Evolutionary conservation across 768 basidiomycete genomes (phyloP).

Genomic region (Tricholoma matsutake): DNA sequence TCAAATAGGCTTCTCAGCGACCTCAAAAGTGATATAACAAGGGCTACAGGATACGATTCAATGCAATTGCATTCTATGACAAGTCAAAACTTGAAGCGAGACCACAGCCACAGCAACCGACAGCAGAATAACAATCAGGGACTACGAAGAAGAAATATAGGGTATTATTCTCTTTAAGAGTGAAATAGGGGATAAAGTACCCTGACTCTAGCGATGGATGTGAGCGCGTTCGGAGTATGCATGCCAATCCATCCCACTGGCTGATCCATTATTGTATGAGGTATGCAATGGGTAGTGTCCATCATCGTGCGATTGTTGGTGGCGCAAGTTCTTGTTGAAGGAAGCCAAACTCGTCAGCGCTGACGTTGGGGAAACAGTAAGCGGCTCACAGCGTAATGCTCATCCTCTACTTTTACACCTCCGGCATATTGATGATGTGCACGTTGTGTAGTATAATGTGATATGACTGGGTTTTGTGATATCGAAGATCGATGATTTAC

Average conservation of each 20-base stretch:
- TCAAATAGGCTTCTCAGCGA: constrained; percentile 22
- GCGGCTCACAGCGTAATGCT: constrained; percentile 50
- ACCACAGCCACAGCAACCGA: neutral
- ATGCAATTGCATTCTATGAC: neutral
- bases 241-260: constrained; percentile 60
- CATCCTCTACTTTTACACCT: constrained; percentile 68
- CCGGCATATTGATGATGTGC: constrained; percentile 38
- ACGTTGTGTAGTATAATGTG: constrained; percentile 43
- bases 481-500: constrained; percentile 45
- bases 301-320: constrained; percentile 34
- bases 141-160: constrained; percentile 2
- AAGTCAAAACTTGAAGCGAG: neutral
- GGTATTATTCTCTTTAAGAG: constrained; percentile 15
- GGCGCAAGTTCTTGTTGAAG: constrained; percentile 20
- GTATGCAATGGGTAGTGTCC: constrained; percentile 42
- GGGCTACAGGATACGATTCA: neutral
- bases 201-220: constrained; percentile 49
- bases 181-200: neutral
- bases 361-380: neutral
- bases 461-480: constrained; percentile 36
- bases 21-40: neutral
- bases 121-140: neutral
- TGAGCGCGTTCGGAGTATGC: constrained; percentile 62
- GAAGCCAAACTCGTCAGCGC: too few species aligned
- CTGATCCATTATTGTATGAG: constrained; percentile 44